These are phyloP conservation scores for Aspergillus floridensis DNA, from an alignment of 2,329 filamentous ascomycete species.

Conservation along the genomic window DNA sequence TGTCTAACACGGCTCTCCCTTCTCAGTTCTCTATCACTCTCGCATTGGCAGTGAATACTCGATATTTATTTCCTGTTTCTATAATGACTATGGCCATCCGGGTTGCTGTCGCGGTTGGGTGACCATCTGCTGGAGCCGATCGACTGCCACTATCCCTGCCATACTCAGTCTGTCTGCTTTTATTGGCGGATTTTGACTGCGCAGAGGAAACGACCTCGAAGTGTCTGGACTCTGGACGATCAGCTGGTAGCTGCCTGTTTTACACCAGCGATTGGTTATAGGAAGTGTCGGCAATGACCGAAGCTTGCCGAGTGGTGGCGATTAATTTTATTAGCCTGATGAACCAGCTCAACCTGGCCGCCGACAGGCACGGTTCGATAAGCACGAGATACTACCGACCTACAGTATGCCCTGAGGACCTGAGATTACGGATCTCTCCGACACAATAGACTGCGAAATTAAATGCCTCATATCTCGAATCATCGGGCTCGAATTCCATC, in stretches of 20 bases:
- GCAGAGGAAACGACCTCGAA: neutral
- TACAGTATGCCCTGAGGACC: neutral
- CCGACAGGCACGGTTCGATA: neutral
- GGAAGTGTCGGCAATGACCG: neutral
- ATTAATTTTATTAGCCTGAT: neutral
- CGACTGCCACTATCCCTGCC: neutral
- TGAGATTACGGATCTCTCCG: neutral
- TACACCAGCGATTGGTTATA: neutral
- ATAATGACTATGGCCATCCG: neutral
- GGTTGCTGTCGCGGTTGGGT: neutral
- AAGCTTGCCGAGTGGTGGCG: neutral
- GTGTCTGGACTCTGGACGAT: neutral
- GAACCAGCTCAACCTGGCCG: neutral
- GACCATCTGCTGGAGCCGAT: neutral
- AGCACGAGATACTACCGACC: neutral
- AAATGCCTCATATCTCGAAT: constrained; percentile 2
- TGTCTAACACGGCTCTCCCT: neutral
- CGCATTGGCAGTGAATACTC: neutral
- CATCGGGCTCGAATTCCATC: neutral
- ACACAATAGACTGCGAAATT: neutral
- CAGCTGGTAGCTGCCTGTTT: neutral
- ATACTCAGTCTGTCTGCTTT: neutral
- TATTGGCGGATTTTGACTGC: neutral
- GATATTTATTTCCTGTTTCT: neutral
- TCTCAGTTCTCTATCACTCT: neutral